Conservation (phyloP, 2,329 filamentous ascomycete species). For the Alternaria sp. region DNA sequence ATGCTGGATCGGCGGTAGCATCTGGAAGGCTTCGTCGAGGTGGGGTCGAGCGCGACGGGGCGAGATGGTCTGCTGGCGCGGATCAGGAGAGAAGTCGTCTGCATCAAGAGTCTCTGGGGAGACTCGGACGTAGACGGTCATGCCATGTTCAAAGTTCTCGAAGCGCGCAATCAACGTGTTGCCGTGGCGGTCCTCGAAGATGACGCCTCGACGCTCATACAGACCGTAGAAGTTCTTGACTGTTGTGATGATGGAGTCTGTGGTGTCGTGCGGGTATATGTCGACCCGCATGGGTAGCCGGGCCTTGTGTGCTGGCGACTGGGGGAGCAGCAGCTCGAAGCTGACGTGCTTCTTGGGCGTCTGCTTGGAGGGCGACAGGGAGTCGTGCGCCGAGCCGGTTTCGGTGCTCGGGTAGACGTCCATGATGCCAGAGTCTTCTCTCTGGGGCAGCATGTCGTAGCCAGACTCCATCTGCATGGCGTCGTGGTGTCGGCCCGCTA, state of each 20-base stretch:
- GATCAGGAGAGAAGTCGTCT: slow-evolving; percentile 55
- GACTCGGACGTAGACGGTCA: slow-evolving; percentile 91
- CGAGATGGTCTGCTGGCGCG: slow-evolving; percentile 55
- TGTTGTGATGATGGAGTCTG: slow-evolving; percentile 95
- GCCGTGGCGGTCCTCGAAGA: slow-evolving; percentile 89
- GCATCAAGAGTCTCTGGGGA: slow-evolving; percentile 64
- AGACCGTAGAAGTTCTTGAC: slow-evolving; percentile 99
- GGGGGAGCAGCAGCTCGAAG: slow-evolving; percentile 76
- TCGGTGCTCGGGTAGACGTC: slow-evolving; percentile 47
- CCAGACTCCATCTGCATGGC: slow-evolving; percentile 27
- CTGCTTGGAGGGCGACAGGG: slow-evolving; percentile 46
- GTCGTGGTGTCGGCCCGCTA: slow-evolving; percentile 39
- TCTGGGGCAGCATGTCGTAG: slow-evolving; percentile 38
- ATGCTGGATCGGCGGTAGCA: slow-evolving; percentile 65
- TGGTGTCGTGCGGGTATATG: slow-evolving; percentile 94
- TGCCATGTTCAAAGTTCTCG: slow-evolving; percentile 92
- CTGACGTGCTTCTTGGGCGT: slow-evolving; percentile 70
- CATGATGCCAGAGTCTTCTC: slow-evolving; percentile 39
- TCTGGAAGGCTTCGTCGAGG: slow-evolving; percentile 68
- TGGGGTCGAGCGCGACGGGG: slow-evolving; percentile 63
- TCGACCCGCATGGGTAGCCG: slow-evolving; percentile 85
- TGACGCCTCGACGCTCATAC: slow-evolving; percentile 84
- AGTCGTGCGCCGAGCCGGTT: slow-evolving; percentile 37
- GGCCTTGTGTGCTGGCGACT: slow-evolving; percentile 72
- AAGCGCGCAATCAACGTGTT: slow-evolving; percentile 94